Base-by-base conservation (phyloP, 495 filamentous ascomycete genomes). In the Hypoxylon trugodes region DNA sequence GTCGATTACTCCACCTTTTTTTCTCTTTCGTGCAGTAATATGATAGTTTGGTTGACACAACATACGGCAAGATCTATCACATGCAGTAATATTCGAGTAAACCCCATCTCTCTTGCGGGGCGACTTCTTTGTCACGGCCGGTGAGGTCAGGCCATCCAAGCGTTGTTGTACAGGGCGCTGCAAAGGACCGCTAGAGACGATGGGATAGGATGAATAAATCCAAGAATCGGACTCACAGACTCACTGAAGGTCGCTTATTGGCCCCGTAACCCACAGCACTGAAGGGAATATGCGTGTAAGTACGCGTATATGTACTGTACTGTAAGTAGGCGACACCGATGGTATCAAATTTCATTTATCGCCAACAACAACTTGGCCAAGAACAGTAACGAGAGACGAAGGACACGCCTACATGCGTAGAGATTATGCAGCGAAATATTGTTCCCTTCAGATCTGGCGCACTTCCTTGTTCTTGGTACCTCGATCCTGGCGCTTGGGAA, bases 341-440 rank as follows among this genome's bases (percentile, higher is more conserved):
- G 22, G 26, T 36, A 59, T 46, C 53, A 52, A n/a, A 41, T 45
- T 57, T 64, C 59, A 64, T 63, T 40, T 64, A 63, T 64, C 53
- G 65, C 50, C 65, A 59, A 59, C 65, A 68, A 53, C 48, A 35
- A 48, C 54, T 64, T 68, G 58, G 50, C 68, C 68, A 57, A 66
- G 64, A 73, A 66, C 55, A 69, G 70, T 70, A 73, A 70, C 67
- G 64, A 46, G 60, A 73, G 60, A 73, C 70, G 70, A 73, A 68
- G 58, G 59, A 60, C 64, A 62, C 61, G 70, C 67, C 50, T 66
- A 68, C 58, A 57, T 68, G 65, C 67, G 68, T 61, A 61, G 70
- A 73, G 70, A 73, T 72, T 66, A 73, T 70, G 70, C 70, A 70
- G 67, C 63, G 54, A 60, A 30, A 67, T 62, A 67, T 65, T 65